phyloP scores from a whole-genome alignment of 306 rosid genomes.

The Casuarina equisetifolia region DNA sequence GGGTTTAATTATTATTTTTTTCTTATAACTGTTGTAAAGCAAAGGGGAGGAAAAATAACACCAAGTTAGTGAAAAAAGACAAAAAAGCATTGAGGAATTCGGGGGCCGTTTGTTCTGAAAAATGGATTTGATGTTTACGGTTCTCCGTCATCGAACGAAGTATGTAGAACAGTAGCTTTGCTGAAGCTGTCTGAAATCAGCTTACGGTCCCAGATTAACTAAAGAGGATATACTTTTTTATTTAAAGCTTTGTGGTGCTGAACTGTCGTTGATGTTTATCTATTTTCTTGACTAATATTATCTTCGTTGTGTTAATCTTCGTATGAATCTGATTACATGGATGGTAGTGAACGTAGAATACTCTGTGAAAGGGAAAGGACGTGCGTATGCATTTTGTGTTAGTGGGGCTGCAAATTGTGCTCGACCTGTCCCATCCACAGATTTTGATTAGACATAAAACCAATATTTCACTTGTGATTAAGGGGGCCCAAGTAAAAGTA shows the following conservation, averaged over 20 bases:
- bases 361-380: background rate
- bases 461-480: background rate
- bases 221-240: background rate
- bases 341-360: background rate
- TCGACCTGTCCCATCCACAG: background rate
- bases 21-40: slow-evolving; percentile 8
- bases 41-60: background rate
- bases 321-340: background rate
- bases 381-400: background rate
- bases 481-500: too few species aligned
- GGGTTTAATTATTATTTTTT: background rate
- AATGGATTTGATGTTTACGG: slow-evolving; percentile 17
- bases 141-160: slow-evolving; percentile 5
- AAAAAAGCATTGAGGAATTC: slow-evolving; percentile 5
- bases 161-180: slow-evolving; percentile 13
- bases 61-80: background rate
- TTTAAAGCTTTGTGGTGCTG: background rate
- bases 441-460: background rate
- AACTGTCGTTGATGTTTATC: background rate
- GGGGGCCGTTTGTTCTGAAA: background rate
- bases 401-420: background rate
- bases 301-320: background rate
- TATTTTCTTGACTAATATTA: background rate
- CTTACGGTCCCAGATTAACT: background rate
- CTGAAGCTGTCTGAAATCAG: background rate